Conservation (phyloP, 805 yeast genomes). For the Yamadazyma nakazawae region DNA sequence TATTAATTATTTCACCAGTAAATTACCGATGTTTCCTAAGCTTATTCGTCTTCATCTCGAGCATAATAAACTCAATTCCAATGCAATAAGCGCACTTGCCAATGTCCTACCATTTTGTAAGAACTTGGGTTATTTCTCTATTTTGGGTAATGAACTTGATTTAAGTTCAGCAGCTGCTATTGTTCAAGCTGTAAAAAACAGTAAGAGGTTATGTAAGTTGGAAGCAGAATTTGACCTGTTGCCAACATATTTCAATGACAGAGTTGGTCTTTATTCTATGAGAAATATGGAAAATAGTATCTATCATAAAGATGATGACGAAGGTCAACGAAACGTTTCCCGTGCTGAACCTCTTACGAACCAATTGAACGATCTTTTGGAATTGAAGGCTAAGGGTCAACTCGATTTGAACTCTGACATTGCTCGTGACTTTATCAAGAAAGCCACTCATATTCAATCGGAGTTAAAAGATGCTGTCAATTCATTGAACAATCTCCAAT, state of each 20-base stretch:
- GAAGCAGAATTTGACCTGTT: slow-evolving; percentile 64
- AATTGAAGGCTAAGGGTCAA: slow-evolving; percentile 29
- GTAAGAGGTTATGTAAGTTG: slow-evolving; percentile 60
- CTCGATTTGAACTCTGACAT: slow-evolving; percentile 32
- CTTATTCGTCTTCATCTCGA: slow-evolving; percentile 71
- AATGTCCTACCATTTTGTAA: slow-evolving; percentile 69
- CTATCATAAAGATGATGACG: slow-evolving; percentile 30
- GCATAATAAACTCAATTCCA: slow-evolving; percentile 54
- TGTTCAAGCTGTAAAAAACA: slow-evolving; percentile 64
- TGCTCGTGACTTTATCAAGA: slow-evolving; percentile 26
- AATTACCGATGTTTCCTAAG: slow-evolving; percentile 64
- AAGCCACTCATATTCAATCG: slow-evolving; percentile 26
- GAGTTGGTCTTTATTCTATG: slow-evolving; percentile 76
- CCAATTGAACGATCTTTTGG: slow-evolving; percentile 29
- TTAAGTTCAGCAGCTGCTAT: slow-evolving; percentile 62
- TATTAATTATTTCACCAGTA: slow-evolving; percentile 42
- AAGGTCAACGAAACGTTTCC: slow-evolving; percentile 11
- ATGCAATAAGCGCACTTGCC: slow-evolving; percentile 56
- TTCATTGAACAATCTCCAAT: slow-evolving; percentile 56
- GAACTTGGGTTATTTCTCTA: slow-evolving; percentile 62
- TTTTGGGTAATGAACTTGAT: slow-evolving; percentile 61
- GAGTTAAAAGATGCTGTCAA: slow-evolving; percentile 36
- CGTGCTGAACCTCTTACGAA: slow-evolving; percentile 18
- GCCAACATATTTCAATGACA: slow-evolving; percentile 61
- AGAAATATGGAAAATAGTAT: slow-evolving; percentile 69